Percentiles rank a stretch among this genome's conserved stretches.
Conservation (phyloP, 306 rosid species). For the Medicago ruthenica region DNA sequence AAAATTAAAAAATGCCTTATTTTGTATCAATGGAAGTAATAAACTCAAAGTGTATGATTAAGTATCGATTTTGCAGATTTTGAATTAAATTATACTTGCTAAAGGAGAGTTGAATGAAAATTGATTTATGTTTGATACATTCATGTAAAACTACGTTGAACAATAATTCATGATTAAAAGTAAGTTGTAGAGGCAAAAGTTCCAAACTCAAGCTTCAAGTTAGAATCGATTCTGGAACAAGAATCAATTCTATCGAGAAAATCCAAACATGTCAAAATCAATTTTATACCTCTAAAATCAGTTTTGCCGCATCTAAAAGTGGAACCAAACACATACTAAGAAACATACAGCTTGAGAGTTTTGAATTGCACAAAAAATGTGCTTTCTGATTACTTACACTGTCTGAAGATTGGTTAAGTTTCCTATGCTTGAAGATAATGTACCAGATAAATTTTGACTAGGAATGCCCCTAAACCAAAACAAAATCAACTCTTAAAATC, state of each 20-base stretch:
- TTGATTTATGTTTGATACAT: no score
- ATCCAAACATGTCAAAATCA: background rate
- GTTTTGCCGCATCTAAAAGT: background rate
- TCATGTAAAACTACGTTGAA: no score
- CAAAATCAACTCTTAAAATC: conserved; percentile 33
- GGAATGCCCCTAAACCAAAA: conserved; percentile 80
- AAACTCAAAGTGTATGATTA: background rate
- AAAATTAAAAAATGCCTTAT: background rate
- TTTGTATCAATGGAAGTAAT: background rate
- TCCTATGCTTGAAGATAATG: conserved; percentile 87
- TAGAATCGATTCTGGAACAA: no score
- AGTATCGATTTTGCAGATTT: no score
- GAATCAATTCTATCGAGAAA: no score
- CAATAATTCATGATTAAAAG: no score
- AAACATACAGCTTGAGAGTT: conserved; percentile 21
- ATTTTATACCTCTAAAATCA: background rate
- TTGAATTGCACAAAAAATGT: background rate
- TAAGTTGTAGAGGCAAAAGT: no score
- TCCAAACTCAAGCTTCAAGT: no score
- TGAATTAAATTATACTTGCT: no score
- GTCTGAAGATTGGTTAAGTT: conserved; percentile 89
- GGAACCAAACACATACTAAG: background rate
- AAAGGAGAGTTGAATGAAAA: no score
- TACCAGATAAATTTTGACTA: conserved; percentile 88
- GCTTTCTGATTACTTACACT: conserved; percentile 65